phyloP scores from a whole-genome alignment of 345 rosid genomes.

The Eutrema yunnanense region DNA sequence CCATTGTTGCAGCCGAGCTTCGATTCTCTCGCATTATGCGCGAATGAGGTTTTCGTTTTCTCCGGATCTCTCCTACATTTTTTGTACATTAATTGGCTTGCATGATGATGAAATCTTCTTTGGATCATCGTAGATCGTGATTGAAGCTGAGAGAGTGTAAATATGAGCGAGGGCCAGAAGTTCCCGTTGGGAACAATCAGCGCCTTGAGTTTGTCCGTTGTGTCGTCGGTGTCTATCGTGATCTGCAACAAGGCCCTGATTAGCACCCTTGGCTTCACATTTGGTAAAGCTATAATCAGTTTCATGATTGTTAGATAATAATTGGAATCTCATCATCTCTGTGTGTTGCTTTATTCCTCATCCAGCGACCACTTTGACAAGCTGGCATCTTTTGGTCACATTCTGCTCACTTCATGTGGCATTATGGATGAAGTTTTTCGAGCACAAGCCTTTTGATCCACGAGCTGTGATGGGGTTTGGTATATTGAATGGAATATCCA shows the following conservation, averaged over 20 bases:
- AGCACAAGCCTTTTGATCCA: slow-evolving; percentile 93
- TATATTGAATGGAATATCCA: slow-evolving; percentile 81
- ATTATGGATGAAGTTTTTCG: slow-evolving; percentile 80
- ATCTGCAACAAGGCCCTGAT: slow-evolving; percentile 99
- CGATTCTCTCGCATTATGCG: slow-evolving; percentile 16
- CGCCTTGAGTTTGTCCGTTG: slow-evolving; percentile 89
- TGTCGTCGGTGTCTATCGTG: slow-evolving; percentile 97
- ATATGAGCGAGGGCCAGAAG: slow-evolving; percentile 81
- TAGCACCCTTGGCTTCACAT: slow-evolving; percentile 93
- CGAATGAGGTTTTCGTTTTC: slow-evolving; percentile 24
- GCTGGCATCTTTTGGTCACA: slow-evolving; percentile 99
- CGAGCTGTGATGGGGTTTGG: slow-evolving; percentile 96
- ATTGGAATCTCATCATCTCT: background rate
- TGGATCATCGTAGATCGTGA: slow-evolving; percentile 45
- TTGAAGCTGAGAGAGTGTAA: slow-evolving; percentile 32
- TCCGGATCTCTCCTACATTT: slow-evolving; percentile 9
- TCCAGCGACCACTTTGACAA: slow-evolving; percentile 97
- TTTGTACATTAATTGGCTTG: background rate
- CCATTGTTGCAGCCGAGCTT: slow-evolving; percentile 28
- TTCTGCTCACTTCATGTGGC: slow-evolving; percentile 99
- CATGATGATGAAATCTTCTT: background rate
- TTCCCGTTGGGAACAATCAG: slow-evolving; percentile 95
- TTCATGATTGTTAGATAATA: no score
- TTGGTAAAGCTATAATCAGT: slow-evolving; percentile 39
- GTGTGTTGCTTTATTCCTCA: slow-evolving; percentile 3